Base-by-base conservation (phyloP, 1,139 yeast species). In the Petasospora fabianii region DNA sequence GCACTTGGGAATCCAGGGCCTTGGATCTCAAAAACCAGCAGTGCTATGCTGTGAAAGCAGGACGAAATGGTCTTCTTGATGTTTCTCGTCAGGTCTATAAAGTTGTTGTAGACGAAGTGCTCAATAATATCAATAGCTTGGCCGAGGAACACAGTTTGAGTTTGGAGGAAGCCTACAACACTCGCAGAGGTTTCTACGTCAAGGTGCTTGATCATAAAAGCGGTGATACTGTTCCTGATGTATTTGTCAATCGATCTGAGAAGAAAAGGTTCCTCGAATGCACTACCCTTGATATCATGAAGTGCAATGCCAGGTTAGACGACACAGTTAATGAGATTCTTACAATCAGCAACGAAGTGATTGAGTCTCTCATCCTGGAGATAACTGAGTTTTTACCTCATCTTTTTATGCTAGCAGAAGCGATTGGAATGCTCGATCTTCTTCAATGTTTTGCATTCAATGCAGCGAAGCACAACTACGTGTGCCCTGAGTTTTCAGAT, bases 21-120 rank as follows among this genome's bases (percentile, higher is more conserved):
- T 46, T 66, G 6, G 73, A 71, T 31, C 46, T 70, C 21, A 65
- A 64, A 37, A 68, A 68, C 43, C 76, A 71, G 44, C 62, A 62
- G 44, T 61, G 69, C 29, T 68, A 68, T 51, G 75, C 76, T 0
- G 65, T 71, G 0, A 66, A 59, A 43, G 51, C 63, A 22, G 75
- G 75, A 0, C 51, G 58, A 3, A 72, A 72, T 52, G 77, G 77
- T 0, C 53, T 72, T 18, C 50, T 73, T 2, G 76, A 70, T 51
- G 64, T 69, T 0, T 66, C 73, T 1, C 58, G 77, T 32, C 63
- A 64, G 42, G 44, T 71, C 0, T 69, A 70, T 37, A 62, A 65
- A 37, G 59, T 55, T 6, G 51, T 63, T 6, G 52, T 65, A 9
- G 67, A 66, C 30, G 72, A 69, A 40, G 58, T 68, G 7, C 37